A percentile compares a stretch with the other conserved stretches of the same genome.
Conservation (phyloP, 2,329 filamentous ascomycete species). For the Achaetomium macrosporum region DNA sequence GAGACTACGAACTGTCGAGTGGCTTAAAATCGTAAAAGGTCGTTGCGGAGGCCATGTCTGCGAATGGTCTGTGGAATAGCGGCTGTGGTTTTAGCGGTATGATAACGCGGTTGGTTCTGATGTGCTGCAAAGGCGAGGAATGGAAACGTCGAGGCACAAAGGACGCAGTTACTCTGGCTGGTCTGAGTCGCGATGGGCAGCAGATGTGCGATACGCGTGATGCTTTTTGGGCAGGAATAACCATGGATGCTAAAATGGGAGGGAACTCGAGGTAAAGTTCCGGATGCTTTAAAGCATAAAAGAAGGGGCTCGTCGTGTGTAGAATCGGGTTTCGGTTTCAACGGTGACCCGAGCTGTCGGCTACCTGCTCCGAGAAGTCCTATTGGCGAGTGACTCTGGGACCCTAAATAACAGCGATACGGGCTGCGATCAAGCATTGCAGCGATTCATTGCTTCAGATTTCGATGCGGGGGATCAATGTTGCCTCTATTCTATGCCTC, state of each 20-base stretch:
- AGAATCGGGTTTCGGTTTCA: too few relatives aligned
- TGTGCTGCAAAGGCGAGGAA: background rate
- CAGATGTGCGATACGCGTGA: background rate
- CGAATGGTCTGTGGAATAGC: constrained; percentile 14
- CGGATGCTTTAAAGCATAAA: background rate
- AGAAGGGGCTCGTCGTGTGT: background rate
- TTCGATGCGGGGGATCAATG: too few relatives aligned
- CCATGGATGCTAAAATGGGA: background rate
- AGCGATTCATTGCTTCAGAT: too few relatives aligned
- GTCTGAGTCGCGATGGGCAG: background rate
- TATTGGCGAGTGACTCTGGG: too few relatives aligned
- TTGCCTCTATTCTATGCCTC: too few relatives aligned
- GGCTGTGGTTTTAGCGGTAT: background rate
- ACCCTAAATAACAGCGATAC: too few relatives aligned
- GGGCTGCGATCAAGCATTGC: too few relatives aligned
- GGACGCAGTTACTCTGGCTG: background rate
- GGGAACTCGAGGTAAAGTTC: background rate
- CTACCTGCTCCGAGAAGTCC: too few relatives aligned
- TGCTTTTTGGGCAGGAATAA: background rate
- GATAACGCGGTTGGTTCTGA: background rate
- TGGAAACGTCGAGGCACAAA: background rate
- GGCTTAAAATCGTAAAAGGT: constrained; percentile 81
- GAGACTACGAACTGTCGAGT: constrained; percentile 60
- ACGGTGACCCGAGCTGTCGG: too few relatives aligned
- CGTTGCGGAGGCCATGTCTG: constrained; percentile 61